These are phyloP conservation scores for Gnomoniopsis smithogilvyi DNA, from an alignment of 2,329 filamentous ascomycete genomes.

Conservation along the genomic window DNA sequence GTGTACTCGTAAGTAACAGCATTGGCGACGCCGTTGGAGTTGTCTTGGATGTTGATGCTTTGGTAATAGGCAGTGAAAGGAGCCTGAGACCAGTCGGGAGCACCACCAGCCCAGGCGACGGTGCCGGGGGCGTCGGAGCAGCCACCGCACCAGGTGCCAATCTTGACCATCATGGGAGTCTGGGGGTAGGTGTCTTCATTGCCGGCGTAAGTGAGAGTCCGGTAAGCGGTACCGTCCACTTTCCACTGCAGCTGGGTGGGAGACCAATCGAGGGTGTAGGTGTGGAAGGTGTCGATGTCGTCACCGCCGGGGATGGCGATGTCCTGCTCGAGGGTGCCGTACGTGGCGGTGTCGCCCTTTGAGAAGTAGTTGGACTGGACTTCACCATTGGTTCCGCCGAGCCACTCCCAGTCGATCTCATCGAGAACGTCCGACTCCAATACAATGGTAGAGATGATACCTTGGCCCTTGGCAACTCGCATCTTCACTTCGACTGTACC, in stretches of 20 bases:
- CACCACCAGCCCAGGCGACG: constrained; percentile 65
- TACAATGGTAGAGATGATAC: constrained; percentile 87
- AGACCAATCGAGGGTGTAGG: constrained; percentile 68
- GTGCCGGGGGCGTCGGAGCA: constrained; percentile 52
- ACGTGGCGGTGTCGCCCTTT: constrained; percentile 69
- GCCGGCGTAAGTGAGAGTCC: constrained; percentile 41
- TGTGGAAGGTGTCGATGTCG: constrained; percentile 41
- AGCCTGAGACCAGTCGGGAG: constrained; percentile 46
- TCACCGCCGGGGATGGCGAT: constrained; percentile 48
- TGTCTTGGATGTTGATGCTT: constrained; percentile 52
- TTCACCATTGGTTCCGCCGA: constrained; percentile 66
- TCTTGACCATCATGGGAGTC: constrained; percentile 65
- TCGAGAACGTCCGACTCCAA: constrained; percentile 88
- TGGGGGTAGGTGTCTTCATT: constrained; percentile 55
- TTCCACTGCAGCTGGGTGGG: constrained; percentile 55
- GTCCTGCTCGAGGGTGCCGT: constrained; percentile 43
- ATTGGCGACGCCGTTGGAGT: constrained; percentile 45
- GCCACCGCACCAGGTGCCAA: constrained; percentile 56
- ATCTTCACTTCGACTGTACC: constrained; percentile 78
- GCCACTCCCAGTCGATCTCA: constrained; percentile 96
- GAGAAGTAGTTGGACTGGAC: constrained; percentile 88
- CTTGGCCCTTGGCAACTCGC: constrained; percentile 74
- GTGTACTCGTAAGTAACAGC: constrained; percentile 51
- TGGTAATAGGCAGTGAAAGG: constrained; percentile 58
- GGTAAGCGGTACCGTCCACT: constrained; percentile 48